A percentile compares a stretch with the other conserved stretches of the same genome.
Conservation (phyloP, 306 rosid species). For the Geum urbanum region DNA sequence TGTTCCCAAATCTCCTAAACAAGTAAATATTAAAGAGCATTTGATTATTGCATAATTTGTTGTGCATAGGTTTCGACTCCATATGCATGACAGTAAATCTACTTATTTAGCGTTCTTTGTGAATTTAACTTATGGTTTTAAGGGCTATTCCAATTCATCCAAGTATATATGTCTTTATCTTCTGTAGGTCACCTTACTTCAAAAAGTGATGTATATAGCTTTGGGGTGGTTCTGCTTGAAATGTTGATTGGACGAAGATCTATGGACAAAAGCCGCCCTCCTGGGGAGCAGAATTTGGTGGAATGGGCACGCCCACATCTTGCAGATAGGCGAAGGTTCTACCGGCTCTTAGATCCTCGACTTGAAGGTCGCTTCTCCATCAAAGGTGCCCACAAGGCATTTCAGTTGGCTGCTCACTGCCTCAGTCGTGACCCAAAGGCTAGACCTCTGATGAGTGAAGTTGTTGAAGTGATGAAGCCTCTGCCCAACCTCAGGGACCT, state of each 20-base stretch:
- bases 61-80: neutral
- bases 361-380: constrained; percentile 43
- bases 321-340: constrained; percentile 18
- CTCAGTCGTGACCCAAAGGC: constrained; percentile 32
- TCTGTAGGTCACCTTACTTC: constrained; percentile 51
- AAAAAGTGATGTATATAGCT: constrained; percentile 68
- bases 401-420: constrained; percentile 42
- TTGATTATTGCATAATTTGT: neutral
- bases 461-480: constrained; percentile 33
- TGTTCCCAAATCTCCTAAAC: neutral
- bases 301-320: constrained; percentile 47
- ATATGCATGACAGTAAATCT: neutral
- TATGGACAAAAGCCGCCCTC: constrained; percentile 29
- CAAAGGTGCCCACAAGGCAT: constrained; percentile 34
- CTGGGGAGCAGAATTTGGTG: constrained; percentile 36
- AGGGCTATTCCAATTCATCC: neutral
- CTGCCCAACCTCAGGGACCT: constrained; percentile 26
- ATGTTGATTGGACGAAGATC: constrained; percentile 53
- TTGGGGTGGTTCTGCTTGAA: constrained; percentile 67
- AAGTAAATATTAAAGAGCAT: neutral
- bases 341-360: constrained; percentile 43
- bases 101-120: neutral
- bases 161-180: neutral
- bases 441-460: constrained; percentile 63
- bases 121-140: no score